phyloP scores from a whole-genome alignment of 1,139 yeast genomes.

The Saccharomyces pastorianus region DNA sequence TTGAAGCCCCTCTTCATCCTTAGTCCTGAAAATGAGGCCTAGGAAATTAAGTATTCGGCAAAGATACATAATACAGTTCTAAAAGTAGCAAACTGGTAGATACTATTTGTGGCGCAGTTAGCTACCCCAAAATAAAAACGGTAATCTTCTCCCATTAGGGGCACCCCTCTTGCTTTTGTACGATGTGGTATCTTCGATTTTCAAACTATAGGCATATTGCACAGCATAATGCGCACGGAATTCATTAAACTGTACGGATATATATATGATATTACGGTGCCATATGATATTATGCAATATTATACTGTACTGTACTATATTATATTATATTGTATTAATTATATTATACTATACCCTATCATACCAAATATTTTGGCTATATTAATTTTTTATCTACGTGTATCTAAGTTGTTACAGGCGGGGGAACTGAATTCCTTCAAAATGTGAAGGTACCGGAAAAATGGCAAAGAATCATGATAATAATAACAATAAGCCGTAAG shows the following conservation, averaged over 20 bases:
- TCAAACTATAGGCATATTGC: not conserved
- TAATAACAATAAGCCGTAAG: not conserved
- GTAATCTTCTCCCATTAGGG: not conserved
- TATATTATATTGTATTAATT: not conserved
- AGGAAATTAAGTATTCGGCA: too few relatives aligned
- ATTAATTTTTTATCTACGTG: not conserved
- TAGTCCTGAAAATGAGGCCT: too few relatives aligned
- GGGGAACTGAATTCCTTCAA: not conserved
- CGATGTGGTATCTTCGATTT: not conserved
- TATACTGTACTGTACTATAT: not conserved
- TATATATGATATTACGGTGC: not conserved
- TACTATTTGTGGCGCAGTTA: not conserved
- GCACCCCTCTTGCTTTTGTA: not conserved
- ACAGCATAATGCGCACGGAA: not conserved
- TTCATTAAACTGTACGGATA: not conserved
- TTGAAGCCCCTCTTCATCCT: too few relatives aligned
- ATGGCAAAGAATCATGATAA: not conserved
- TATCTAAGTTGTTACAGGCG: not conserved
- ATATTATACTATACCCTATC: not conserved
- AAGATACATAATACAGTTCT: too few relatives aligned
- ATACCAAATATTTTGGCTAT: not conserved
- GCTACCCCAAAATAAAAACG: not conserved
- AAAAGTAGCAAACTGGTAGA: not conserved
- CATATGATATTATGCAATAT: too few relatives aligned
- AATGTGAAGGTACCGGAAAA: not conserved